Conservation (phyloP, 1,284 basidiomycete species). For the Pseudozyma tsukubaensis region DNA sequence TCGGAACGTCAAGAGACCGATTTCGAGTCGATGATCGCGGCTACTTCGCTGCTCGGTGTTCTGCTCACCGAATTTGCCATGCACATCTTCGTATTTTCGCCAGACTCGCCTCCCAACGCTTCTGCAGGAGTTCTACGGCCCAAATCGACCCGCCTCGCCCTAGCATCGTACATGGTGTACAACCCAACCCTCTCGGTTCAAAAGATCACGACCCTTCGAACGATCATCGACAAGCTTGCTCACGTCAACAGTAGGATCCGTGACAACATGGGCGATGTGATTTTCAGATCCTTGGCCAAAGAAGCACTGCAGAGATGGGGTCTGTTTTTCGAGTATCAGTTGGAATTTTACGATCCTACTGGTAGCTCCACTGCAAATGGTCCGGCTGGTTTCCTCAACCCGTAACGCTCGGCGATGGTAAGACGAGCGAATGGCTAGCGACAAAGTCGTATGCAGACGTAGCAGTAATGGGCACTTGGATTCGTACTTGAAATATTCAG, state of each 20-base stretch:
- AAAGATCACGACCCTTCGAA: slow-evolving; percentile 12
- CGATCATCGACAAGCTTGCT: slow-evolving; percentile 5
- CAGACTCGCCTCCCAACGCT: background rate
- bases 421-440: too few relatives aligned
- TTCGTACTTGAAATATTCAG: too few relatives aligned
- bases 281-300: slow-evolving; percentile 24
- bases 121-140: background rate
- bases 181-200: slow-evolving; percentile 3
- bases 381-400: too few relatives aligned
- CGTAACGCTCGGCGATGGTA: too few relatives aligned
- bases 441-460: too few relatives aligned
- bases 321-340: slow-evolving; percentile 27
- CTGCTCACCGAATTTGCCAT: slow-evolving; percentile 19
- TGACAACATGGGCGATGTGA: slow-evolving; percentile 27
- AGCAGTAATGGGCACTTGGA: too few relatives aligned
- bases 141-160: slow-evolving; percentile 10
- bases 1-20: background rate
- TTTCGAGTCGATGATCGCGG: slow-evolving; percentile 18
- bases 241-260: slow-evolving; percentile 23
- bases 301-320: slow-evolving; percentile 18
- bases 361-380: too few relatives aligned
- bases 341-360: slow-evolving; percentile 13
- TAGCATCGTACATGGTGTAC: slow-evolving; percentile 11
- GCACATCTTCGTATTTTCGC: slow-evolving; percentile 24
- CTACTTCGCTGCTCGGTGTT: slow-evolving; percentile 14